Evolutionary conservation across 805 yeast species (phyloP).

Genomic region (Myxozyma melibiosi): DNA sequence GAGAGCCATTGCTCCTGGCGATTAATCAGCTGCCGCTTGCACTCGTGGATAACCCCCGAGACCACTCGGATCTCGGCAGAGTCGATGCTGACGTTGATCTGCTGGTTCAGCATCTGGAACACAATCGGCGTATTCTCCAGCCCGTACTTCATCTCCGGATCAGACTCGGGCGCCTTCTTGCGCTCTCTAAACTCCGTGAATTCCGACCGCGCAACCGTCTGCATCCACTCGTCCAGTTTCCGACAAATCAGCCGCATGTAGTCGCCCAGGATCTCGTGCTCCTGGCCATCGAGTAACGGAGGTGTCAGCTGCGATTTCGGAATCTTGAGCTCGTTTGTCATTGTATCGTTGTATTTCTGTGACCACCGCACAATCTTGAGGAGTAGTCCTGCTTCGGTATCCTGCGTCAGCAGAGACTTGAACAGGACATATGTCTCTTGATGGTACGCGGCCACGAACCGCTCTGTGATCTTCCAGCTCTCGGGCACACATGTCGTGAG

Average conservation of each 20-base stretch:
- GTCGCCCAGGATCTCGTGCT: conserved; percentile 73
- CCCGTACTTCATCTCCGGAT: conserved; percentile 63
- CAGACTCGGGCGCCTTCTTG: conserved; percentile 70
- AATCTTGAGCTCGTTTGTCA: conserved; percentile 55
- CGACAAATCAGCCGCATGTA: conserved; percentile 68
- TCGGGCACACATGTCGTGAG: conserved; percentile 64
- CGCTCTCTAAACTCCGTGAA: conserved; percentile 64
- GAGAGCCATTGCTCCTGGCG: conserved; percentile 66
- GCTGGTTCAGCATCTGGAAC: conserved; percentile 83
- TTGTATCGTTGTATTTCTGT: conserved; percentile 59
- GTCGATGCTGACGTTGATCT: conserved; percentile 83
- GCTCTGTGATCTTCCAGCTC: conserved; percentile 71
- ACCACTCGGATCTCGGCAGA: conserved; percentile 79
- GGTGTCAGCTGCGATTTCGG: conserved; percentile 52
- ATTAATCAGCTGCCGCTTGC: conserved; percentile 59
- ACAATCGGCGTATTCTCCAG: conserved; percentile 79
- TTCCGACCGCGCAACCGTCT: conserved; percentile 67
- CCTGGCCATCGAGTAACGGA: conserved; percentile 70
- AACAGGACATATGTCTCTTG: conserved; percentile 63
- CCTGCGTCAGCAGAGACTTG: conserved; percentile 60
- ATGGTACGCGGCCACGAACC: conserved; percentile 68
- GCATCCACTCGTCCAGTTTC: conserved; percentile 86
- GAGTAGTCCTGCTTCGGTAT: conserved; percentile 78
- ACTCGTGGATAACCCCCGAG: conserved; percentile 74
- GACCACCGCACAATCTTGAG: conserved; percentile 77